Conservation (phyloP, 306 rosid genomes). For the Ormosia semicastrata region DNA sequence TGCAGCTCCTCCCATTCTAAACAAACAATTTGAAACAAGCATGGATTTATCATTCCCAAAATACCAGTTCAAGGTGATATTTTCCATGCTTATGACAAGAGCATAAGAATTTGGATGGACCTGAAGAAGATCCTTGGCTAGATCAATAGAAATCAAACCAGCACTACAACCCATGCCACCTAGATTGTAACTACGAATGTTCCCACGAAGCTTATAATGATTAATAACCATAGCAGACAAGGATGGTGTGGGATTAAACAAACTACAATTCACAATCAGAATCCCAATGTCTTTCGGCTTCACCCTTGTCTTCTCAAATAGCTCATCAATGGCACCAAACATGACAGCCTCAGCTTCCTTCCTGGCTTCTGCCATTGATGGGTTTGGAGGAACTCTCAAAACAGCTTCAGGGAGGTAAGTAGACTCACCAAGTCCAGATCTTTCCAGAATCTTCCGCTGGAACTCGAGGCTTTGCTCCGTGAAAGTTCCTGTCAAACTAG, state of each 20-base stretch:
- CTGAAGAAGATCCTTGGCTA: constrained; percentile 62
- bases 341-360: constrained; percentile 58
- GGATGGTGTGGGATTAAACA: constrained; percentile 70
- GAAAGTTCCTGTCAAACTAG: constrained; percentile 39
- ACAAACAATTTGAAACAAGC: constrained; percentile 68
- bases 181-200: constrained; percentile 51
- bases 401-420: constrained; percentile 67
- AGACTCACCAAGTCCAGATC: constrained; percentile 64
- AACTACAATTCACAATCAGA: constrained; percentile 63
- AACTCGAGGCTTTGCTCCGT: constrained; percentile 49
- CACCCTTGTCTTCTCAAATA: constrained; percentile 45
- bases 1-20: constrained; percentile 71
- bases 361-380: constrained; percentile 60
- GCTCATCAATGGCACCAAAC: constrained; percentile 65
- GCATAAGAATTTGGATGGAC: constrained; percentile 63
- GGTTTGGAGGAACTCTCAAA: constrained; percentile 52
- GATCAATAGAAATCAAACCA: constrained; percentile 63
- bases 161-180: constrained; percentile 81
- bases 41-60: constrained; percentile 62
- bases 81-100: constrained; percentile 65
- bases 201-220: constrained; percentile 62
- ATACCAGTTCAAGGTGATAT: constrained; percentile 70
- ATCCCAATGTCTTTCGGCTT: constrained; percentile 59
- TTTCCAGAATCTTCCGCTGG: constrained; percentile 56
- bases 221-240: constrained; percentile 59